Percentiles rank a stretch among this genome's conserved stretches.
Conservation (phyloP, 2,329 filamentous ascomycete genomes). For the Fusarium sp. region DNA sequence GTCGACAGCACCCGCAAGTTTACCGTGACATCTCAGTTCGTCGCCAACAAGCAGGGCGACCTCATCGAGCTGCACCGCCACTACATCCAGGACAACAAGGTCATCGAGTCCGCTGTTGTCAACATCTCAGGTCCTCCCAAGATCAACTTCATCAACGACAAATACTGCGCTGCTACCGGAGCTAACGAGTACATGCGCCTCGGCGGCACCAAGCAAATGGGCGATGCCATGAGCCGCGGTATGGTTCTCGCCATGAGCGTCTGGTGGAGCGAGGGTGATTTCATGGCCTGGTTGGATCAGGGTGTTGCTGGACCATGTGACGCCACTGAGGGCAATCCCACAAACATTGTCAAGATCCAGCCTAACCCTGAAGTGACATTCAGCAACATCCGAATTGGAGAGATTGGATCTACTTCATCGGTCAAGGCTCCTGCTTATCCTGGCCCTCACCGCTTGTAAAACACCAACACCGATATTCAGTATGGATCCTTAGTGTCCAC, state of each 20-base stretch:
- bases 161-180: constrained; percentile 50
- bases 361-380: constrained; percentile 64
- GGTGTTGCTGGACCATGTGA: constrained; percentile 62
- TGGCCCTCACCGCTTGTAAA: constrained; percentile 8
- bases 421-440: constrained; percentile 16
- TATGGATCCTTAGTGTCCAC: constrained; percentile 15
- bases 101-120: constrained; percentile 37
- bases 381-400: constrained; percentile 70
- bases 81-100: constrained; percentile 54
- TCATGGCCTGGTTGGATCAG: constrained; percentile 67
- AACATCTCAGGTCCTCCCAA: constrained; percentile 45
- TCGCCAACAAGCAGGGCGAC: constrained; percentile 52
- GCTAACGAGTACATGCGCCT: constrained; percentile 50
- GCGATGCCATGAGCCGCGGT: constrained; percentile 57
- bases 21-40: constrained; percentile 65
- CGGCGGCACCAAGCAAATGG: constrained; percentile 59
- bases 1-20: constrained; percentile 55
- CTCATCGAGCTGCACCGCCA: constrained; percentile 63
- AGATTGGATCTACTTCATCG: constrained; percentile 62
- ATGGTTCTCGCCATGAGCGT: constrained; percentile 66
- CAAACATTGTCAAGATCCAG: constrained; percentile 58
- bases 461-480: background rate
- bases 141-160: constrained; percentile 52
- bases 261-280: constrained; percentile 64
- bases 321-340: constrained; percentile 63